A percentile compares a stretch with the other conserved stretches of the same genome.
Conservation (phyloP, 140 eudicot genomes). For the Oenanthe javanica region DNA sequence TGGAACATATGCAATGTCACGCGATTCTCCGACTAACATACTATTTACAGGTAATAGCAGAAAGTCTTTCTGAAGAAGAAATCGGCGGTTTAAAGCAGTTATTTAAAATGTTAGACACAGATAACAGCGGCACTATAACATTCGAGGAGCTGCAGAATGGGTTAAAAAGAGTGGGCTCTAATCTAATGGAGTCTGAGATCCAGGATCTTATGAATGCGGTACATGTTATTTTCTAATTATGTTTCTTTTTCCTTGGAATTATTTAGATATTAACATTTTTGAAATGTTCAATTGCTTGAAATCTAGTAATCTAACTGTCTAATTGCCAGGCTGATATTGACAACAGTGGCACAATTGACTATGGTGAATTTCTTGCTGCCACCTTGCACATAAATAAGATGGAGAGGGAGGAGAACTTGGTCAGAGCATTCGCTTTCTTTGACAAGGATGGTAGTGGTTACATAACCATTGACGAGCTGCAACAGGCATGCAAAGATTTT, state of each 20-base stretch:
- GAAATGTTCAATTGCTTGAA: background rate
- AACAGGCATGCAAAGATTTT: conserved; percentile 81
- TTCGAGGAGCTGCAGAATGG: conserved; percentile 80
- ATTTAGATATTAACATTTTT: background rate
- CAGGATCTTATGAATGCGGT: conserved; percentile 82
- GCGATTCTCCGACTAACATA: background rate
- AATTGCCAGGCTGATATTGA: conserved; percentile 73
- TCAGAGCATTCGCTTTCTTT: conserved; percentile 75
- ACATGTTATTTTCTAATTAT: background rate
- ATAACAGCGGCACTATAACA: conserved; percentile 89
- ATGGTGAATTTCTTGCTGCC: conserved; percentile 92
- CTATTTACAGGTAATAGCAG: conserved; percentile 75
- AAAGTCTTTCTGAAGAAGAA: conserved; percentile 94
- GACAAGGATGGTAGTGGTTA: conserved; percentile 96
- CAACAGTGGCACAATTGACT: conserved; percentile 82
- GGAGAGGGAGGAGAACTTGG: conserved; percentile 83
- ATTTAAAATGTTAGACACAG: conserved; percentile 81
- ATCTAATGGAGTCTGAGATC: conserved; percentile 82
- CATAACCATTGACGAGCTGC: conserved; percentile 88
- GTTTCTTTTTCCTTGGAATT: background rate
- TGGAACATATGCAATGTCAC: background rate
- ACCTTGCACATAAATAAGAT: conserved; percentile 84
- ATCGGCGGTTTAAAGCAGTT: conserved; percentile 88
- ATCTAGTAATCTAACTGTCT: background rate
- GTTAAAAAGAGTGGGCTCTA: conserved; percentile 71